These are phyloP conservation scores for Daldinia grandis DNA, from an alignment of 495 filamentous ascomycete species.

Conservation along the genomic window DNA sequence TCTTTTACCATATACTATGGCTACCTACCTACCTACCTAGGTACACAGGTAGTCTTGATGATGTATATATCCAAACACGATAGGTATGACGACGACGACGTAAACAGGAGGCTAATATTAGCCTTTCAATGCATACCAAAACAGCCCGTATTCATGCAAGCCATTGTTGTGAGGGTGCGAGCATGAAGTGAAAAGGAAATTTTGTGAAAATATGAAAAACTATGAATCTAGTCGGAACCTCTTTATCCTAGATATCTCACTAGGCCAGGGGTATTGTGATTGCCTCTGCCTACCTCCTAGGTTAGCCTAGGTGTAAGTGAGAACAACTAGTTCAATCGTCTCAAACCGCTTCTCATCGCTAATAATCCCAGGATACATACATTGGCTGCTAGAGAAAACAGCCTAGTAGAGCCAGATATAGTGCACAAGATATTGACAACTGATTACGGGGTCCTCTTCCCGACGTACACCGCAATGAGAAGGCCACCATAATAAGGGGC, in stretches of 20 bases:
- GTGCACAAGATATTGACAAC: not conserved
- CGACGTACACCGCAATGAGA: constrained; percentile 30
- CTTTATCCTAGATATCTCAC: not conserved
- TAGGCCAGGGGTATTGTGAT: too few relatives aligned
- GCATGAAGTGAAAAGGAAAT: not conserved
- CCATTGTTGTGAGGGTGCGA: not conserved
- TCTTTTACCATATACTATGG: not conserved
- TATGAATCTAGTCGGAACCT: not conserved
- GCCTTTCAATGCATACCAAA: not conserved
- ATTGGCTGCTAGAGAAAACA: not conserved
- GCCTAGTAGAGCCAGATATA: not conserved
- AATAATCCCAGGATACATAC: not conserved
- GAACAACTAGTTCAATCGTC: not conserved
- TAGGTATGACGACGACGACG: not conserved
- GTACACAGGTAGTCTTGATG: too few relatives aligned
- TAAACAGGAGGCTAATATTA: not conserved
- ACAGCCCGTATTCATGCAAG: not conserved
- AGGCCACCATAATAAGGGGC: constrained; percentile 33
- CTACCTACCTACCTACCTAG: too few relatives aligned
- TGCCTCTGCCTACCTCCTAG: not conserved
- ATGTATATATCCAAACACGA: not conserved
- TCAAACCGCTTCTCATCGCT: not conserved
- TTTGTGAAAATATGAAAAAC: not conserved
- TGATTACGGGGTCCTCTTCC: not conserved
- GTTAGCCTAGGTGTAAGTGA: not conserved